phyloP scores from a whole-genome alignment of 768 basidiomycete species.

The Kwoniella shandongensis region DNA sequence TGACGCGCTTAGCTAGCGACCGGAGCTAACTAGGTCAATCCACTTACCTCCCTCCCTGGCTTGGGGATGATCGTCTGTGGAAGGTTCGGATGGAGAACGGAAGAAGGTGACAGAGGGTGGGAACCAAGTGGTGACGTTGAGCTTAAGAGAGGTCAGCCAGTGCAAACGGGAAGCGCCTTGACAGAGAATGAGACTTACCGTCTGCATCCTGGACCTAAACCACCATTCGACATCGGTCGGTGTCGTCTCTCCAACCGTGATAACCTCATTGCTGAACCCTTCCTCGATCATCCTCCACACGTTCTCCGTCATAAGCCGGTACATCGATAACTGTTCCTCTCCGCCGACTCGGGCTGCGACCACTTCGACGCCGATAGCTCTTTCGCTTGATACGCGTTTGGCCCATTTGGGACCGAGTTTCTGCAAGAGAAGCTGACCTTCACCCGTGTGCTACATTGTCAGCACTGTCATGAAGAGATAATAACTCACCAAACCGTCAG shows the following conservation, averaged over 20 bases:
- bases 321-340: conserved; percentile 56
- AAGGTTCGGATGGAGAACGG: conserved; percentile 58
- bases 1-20: neutral
- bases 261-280: conserved; percentile 58
- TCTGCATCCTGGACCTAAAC: conserved; percentile 61
- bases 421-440: conserved; percentile 54
- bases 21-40: no score
- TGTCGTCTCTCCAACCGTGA: conserved; percentile 58
- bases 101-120: conserved; percentile 60
- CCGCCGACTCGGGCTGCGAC: conserved; percentile 56
- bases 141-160: no score
- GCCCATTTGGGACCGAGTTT: conserved; percentile 58
- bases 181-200: conserved; percentile 20
- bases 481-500: conserved; percentile 55
- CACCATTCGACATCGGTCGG: conserved; percentile 62
- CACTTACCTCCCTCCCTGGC: conserved; percentile 51
- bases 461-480: neutral
- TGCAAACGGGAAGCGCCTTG: no score
- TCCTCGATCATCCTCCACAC: conserved; percentile 62
- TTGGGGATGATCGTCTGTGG: conserved; percentile 56
- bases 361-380: conserved; percentile 60
- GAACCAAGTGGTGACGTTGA: conserved; percentile 57
- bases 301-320: conserved; percentile 59
- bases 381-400: conserved; percentile 55
- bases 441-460: conserved; percentile 56